Base-by-base conservation (phyloP, 202 grass and related monocot species). In the Panicum virgatum region DNA sequence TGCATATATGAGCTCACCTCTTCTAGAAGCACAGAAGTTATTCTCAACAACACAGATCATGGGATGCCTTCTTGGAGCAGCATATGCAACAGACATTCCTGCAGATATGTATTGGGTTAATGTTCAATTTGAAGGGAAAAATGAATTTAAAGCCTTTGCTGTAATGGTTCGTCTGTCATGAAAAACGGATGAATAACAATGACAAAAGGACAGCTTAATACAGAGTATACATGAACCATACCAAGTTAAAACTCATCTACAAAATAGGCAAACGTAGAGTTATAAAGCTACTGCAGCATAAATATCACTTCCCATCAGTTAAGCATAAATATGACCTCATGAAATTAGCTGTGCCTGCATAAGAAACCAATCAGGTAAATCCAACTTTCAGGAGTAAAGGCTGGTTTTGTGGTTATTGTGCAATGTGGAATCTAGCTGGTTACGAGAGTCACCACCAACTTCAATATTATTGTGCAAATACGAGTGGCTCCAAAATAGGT, bases 11-110 rank as follows among this genome's bases (percentile, higher is more conserved):
- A 75, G 62, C 76, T 83, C 80, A 98, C 96, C 96, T 91, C 91
- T 93, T 93, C 78, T 99, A 59, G 96, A 96, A 83, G 96, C 92
- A 84, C 96, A 99, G 18, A 90, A 99, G 65, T 91, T 92, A 72
- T 99, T 99, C 66, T 99, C 96, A 6, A 93, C 90, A 72, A 96
- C 83, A 36, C 69, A 85, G 62, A 98, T 94, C 73, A 88, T 93
- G 19, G 86, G 86, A 80, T 96, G 92, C 77, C 92, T 93, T 87
- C 89, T 93, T 82, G 96, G 96, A 82, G 96, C 96, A 81, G 90
- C 82, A 92, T 90, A 96, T 81, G 90, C 92, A 79, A 98, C 92
- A 83, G 59, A 68, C 34, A 98, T 87, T 79, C 96, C 96, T 99
- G 83, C 52, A 85, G 64, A 27, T 69, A 68, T 44, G 54, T 75